Evolutionary conservation across 306 rosid species (phyloP).

Genomic region (Malus orientalis): DNA sequence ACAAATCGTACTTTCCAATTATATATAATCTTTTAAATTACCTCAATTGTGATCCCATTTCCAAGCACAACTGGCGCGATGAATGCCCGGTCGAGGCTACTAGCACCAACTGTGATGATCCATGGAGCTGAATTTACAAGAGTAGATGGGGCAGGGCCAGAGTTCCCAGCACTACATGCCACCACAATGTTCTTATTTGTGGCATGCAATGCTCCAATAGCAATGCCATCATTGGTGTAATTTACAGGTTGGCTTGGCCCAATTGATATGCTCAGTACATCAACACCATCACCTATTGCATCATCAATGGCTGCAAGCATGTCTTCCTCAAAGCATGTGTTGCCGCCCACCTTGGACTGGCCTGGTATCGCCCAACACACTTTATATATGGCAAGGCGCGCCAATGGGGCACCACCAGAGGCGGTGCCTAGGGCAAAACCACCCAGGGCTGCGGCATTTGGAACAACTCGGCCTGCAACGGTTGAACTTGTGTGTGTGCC

Average conservation of each 20-base stretch:
- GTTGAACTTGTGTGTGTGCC: slow-evolving; percentile 91
- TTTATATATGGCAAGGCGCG: slow-evolving; percentile 73
- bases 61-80: slow-evolving; percentile 42
- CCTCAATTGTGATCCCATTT: slow-evolving; percentile 50
- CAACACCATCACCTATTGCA: slow-evolving; percentile 76
- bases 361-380: slow-evolving; percentile 89
- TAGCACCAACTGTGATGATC: slow-evolving; percentile 84
- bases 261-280: slow-evolving; percentile 65
- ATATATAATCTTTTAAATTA: background rate
- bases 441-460: slow-evolving; percentile 42
- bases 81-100: slow-evolving; percentile 69
- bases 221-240: slow-evolving; percentile 53
- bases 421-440: slow-evolving; percentile 72
- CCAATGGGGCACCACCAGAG: slow-evolving; percentile 74
- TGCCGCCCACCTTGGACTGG: slow-evolving; percentile 44
- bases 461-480: slow-evolving; percentile 54
- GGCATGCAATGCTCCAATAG: slow-evolving; percentile 60
- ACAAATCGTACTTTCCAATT: no score
- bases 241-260: slow-evolving; percentile 33
- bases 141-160: slow-evolving; percentile 54
- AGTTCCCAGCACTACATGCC: slow-evolving; percentile 80
- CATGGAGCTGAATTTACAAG: slow-evolving; percentile 76
- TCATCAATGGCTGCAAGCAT: slow-evolving; percentile 85
- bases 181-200: slow-evolving; percentile 62
- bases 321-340: slow-evolving; percentile 60